Evolutionary conservation across 768 basidiomycete genomes (phyloP).

Genomic region (Sarcodon sp.): DNA sequence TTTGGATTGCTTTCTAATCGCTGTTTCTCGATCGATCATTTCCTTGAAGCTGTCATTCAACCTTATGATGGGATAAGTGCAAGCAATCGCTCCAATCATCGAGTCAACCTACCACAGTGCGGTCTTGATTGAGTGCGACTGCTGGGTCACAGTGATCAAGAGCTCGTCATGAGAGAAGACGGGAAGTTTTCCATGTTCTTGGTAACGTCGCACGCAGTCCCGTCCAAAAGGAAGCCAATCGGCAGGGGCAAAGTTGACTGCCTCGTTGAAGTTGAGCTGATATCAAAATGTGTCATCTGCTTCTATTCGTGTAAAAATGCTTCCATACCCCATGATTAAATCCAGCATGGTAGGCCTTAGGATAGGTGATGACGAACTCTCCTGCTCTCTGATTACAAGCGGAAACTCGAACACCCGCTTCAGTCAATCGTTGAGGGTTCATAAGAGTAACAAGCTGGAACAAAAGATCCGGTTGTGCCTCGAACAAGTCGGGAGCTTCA

Average conservation of each 20-base stretch:
- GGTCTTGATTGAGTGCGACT: constrained; percentile 85
- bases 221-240: constrained; percentile 88
- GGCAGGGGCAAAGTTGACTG: constrained; percentile 94
- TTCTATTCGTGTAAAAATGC: not conserved
- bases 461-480: constrained; percentile 91
- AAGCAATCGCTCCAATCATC: constrained; percentile 3
- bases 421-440: constrained; percentile 79
- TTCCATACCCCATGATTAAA: constrained; percentile 87
- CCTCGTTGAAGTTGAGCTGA: constrained; percentile 97
- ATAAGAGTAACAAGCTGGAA: constrained; percentile 97
- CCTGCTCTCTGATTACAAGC: constrained; percentile 95
- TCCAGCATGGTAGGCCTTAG: constrained; percentile 94
- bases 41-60: constrained; percentile 71
- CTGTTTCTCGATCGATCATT: constrained; percentile 81
- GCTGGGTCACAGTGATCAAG: constrained; percentile 93
- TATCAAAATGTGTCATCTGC: not conserved
- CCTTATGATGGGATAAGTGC: constrained; percentile 31
- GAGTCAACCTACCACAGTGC: constrained; percentile 63
- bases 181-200: constrained; percentile 82
- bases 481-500: constrained; percentile 96
- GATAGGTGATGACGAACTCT: constrained; percentile 96
- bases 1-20: constrained; percentile 51
- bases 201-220: constrained; percentile 83
- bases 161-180: constrained; percentile 99
- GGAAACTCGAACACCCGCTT: constrained; percentile 85